phyloP scores from a whole-genome alignment of 208 protist species.

The Strigomonas culicis region DNA sequence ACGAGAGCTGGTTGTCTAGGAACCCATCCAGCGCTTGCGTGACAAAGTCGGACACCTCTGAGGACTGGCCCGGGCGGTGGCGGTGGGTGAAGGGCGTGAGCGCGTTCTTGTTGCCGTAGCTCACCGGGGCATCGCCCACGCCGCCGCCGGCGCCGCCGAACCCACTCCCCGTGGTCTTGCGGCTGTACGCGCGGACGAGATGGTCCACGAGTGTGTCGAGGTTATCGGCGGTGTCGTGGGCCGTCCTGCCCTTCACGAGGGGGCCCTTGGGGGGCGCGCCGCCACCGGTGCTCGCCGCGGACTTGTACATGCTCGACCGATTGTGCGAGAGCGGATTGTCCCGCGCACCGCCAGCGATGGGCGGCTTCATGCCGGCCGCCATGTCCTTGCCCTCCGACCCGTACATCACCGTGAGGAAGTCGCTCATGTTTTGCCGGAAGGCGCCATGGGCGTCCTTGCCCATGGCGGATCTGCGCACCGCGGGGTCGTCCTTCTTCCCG shows the following conservation, averaged over 20 bases:
- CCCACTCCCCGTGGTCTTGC: slow-evolving; percentile 15
- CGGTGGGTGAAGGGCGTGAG: background rate
- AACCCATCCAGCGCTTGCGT: slow-evolving; percentile 39
- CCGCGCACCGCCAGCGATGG: background rate
- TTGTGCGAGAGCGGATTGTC: background rate
- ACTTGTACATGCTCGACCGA: background rate
- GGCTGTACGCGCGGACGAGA: slow-evolving; percentile 29
- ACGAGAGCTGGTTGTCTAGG: slow-evolving; percentile 17
- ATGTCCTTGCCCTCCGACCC: slow-evolving; percentile 11
- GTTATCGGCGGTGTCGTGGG: slow-evolving; percentile 15
- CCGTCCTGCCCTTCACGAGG: slow-evolving; percentile 19
- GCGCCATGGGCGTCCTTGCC: slow-evolving; percentile 9
- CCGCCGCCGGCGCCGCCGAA: slow-evolving; percentile 8
- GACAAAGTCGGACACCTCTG: slow-evolving; percentile 37
- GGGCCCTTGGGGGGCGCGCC: slow-evolving; percentile 19
- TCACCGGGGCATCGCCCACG: slow-evolving; percentile 19
- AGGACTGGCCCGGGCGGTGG: slow-evolving; percentile 5
- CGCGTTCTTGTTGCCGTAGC: background rate
- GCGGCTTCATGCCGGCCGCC: background rate
- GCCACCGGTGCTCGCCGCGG: background rate
- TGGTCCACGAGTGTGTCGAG: slow-evolving; percentile 34
- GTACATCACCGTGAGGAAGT: slow-evolving; percentile 45
- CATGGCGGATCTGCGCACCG: background rate
- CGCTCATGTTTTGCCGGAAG: slow-evolving; percentile 33
- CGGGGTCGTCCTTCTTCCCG: background rate